A percentile compares a stretch with the other conserved stretches of the same genome.
Conservation (phyloP, 1,139 yeast species). For the Blastobotrys persicus region DNA sequence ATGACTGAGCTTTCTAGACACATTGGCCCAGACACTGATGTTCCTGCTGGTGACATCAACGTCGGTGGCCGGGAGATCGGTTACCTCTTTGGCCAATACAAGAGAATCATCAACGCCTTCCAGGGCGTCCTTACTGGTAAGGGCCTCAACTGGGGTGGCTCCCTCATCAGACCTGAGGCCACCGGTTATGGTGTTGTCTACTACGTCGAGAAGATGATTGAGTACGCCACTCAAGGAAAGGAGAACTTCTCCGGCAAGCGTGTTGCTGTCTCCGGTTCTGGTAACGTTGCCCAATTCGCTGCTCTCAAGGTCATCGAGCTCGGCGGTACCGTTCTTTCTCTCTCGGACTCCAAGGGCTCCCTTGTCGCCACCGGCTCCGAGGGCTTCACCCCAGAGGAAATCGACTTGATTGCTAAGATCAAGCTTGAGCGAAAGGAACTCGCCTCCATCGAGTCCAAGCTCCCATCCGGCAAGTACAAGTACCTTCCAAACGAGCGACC, state of each 20-base stretch:
- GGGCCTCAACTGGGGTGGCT: constrained; percentile 98
- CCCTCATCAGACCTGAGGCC: constrained; percentile 98
- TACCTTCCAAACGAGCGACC: constrained; percentile 95
- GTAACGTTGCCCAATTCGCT: constrained; percentile 99
- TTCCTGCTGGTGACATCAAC: constrained; percentile 97
- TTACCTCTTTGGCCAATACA: constrained; percentile 95
- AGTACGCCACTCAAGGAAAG: constrained; percentile 83
- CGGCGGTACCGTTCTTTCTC: constrained; percentile 91
- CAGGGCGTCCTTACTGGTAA: constrained; percentile 98
- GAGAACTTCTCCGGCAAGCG: constrained; percentile 89
- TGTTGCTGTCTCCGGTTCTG: constrained; percentile 96
- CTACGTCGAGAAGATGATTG: constrained; percentile 97
- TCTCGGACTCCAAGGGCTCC: constrained; percentile 93
- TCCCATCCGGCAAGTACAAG: constrained; percentile 48
- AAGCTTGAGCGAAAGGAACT: constrained; percentile 80
- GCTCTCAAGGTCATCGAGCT: constrained; percentile 95
- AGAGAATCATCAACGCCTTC: constrained; percentile 86
- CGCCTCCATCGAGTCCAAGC: constrained; percentile 61
- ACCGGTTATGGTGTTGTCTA: constrained; percentile 97
- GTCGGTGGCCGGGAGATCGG: constrained; percentile 93
- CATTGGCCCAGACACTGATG: constrained; percentile 96
- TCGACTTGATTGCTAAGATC: constrained; percentile 72
- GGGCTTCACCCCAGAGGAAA: constrained; percentile 83
- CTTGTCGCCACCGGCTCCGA: constrained; percentile 52
- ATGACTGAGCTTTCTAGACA: constrained; percentile 95